phyloP scores from a whole-genome alignment of 208 protist species.

The Trypanosoma scelopori region DNA sequence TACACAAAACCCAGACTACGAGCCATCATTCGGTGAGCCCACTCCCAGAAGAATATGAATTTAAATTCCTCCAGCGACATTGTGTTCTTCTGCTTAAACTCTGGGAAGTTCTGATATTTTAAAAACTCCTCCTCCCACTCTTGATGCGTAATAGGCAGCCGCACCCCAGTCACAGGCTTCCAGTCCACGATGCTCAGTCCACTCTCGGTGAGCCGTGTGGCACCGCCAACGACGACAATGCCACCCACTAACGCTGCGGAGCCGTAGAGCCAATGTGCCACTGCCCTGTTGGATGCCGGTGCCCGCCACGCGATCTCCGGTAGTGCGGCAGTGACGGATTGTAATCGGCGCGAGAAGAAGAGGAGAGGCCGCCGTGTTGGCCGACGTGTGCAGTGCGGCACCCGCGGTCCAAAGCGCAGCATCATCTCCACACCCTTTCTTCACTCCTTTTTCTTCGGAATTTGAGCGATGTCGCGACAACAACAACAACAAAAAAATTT shows the following conservation, averaged over 20 bases:
- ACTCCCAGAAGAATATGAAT: slow-evolving; percentile 97
- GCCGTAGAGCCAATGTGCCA: slow-evolving; percentile 89
- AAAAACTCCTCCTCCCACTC: slow-evolving; percentile 96
- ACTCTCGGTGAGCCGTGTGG: slow-evolving; percentile 94
- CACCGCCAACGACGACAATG: slow-evolving; percentile 93
- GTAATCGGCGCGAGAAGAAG: slow-evolving; percentile 1
- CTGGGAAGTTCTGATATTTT: slow-evolving; percentile 95
- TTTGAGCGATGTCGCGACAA: not conserved
- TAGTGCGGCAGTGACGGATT: not conserved
- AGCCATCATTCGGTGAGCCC: slow-evolving; percentile 93
- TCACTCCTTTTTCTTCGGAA: not conserved
- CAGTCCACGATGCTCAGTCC: slow-evolving; percentile 95
- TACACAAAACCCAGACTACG: slow-evolving; percentile 91
- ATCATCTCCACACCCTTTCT: slow-evolving; percentile 14
- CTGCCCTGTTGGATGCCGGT: slow-evolving; percentile 54
- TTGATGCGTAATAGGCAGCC: slow-evolving; percentile 84
- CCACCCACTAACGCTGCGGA: slow-evolving; percentile 83
- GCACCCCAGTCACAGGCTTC: slow-evolving; percentile 89
- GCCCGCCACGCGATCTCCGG: slow-evolving; percentile 21
- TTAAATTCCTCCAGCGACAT: slow-evolving; percentile 96
- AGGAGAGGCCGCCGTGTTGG: not conserved
- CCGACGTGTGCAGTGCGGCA: slow-evolving; percentile 6
- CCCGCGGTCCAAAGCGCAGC: slow-evolving; percentile 22
- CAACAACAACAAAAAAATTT: slow-evolving; percentile 14
- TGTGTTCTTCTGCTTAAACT: slow-evolving; percentile 93